Evolutionary conservation across 108 stramenopile species (phyloP).

Genomic region (Fistulifera solaris): DNA sequence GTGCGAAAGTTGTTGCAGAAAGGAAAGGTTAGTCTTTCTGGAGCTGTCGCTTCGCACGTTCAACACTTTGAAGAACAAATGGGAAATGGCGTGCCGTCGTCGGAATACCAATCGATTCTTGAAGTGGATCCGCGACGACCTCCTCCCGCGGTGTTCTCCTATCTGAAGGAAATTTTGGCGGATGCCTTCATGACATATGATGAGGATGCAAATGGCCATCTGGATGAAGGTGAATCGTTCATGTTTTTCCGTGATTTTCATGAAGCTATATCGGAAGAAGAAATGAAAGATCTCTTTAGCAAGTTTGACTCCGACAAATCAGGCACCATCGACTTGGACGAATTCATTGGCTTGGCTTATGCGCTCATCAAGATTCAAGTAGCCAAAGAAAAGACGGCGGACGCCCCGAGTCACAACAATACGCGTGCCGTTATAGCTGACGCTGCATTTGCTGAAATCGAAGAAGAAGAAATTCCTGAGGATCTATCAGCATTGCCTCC

Average conservation of each 20-base stretch:
- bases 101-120: conserved; percentile 14
- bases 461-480: conserved; percentile 73
- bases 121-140: conserved; percentile 11
- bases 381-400: conserved; percentile 4
- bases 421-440: conserved; percentile 3
- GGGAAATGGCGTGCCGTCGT: background rate
- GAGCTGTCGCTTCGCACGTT: conserved; percentile 47
- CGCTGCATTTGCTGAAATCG: conserved; percentile 26
- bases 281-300: conserved; percentile 41
- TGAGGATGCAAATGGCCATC: conserved; percentile 40
- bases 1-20: conserved; percentile 58
- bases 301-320: conserved; percentile 62
- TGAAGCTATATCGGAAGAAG: conserved; percentile 41
- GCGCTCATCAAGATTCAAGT: conserved; percentile 41
- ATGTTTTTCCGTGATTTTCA: conserved; percentile 71
- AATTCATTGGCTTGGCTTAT: conserved; percentile 84
- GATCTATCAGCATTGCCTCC: conserved; percentile 62
- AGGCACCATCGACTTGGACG: conserved; percentile 70
- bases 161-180: conserved; percentile 54
- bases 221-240: conserved; percentile 68
- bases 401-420: background rate
- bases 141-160: conserved; percentile 30
- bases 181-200: conserved; percentile 87
- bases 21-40: conserved; percentile 49
- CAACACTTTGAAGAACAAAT: conserved; percentile 12